These are phyloP conservation scores for Lithospermum erythrorhizon DNA, from an alignment of 257 asterid species.

Conservation along the genomic window DNA sequence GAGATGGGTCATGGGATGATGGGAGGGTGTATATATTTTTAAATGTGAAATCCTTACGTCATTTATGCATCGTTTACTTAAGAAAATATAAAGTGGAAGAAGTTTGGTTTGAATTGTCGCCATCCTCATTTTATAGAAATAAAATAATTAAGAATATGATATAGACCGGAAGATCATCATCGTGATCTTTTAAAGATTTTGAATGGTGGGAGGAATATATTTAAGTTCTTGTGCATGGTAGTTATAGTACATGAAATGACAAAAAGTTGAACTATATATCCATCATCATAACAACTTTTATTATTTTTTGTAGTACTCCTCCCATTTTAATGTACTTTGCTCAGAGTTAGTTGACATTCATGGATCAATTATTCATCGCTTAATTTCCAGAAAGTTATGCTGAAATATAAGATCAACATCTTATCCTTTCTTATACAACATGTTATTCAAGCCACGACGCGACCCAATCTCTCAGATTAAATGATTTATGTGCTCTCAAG, in stretches of 20 bases:
- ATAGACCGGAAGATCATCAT: neutral
- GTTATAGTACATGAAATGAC: neutral
- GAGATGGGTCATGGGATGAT: neutral
- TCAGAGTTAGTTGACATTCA: too few relatives aligned
- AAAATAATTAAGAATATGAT: neutral
- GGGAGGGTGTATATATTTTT: neutral
- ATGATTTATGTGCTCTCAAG: too few relatives aligned
- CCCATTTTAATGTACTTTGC: too few relatives aligned
- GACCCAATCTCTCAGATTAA: too few relatives aligned
- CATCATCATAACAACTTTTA: neutral
- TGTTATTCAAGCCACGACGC: too few relatives aligned
- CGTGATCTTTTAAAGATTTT: neutral
- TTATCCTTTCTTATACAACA: too few relatives aligned
- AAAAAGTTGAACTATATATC: neutral
- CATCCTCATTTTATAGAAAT: neutral
- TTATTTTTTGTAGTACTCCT: too few relatives aligned
- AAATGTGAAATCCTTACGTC: neutral
- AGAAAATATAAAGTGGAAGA: neutral
- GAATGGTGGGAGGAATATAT: neutral
- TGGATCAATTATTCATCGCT: too few relatives aligned
- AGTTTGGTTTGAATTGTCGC: neutral
- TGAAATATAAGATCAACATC: too few relatives aligned
- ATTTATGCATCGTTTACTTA: neutral
- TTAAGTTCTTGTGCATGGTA: neutral
- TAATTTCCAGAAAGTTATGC: too few relatives aligned